Conservation (phyloP, 441 rosid species). For the Flueggea neowawraea region DNA sequence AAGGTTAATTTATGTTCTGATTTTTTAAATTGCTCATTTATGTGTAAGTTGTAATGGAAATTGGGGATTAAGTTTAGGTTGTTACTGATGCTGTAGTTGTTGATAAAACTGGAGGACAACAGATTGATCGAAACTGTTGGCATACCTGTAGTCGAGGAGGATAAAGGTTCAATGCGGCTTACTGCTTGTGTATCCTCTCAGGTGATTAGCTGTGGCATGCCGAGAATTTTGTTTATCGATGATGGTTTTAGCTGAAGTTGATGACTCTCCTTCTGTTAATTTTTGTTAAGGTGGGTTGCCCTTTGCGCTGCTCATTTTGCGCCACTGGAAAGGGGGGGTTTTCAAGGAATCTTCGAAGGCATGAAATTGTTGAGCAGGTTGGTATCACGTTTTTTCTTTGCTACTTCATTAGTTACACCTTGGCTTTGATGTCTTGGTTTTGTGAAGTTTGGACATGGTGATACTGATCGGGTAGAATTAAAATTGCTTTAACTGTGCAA, state of each 20-base stretch:
- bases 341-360: constrained; percentile 83
- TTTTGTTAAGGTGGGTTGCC: constrained; percentile 77
- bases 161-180: constrained; percentile 73
- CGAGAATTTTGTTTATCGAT: not conserved
- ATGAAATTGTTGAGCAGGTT: constrained; percentile 95
- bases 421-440: not conserved
- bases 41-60: not conserved
- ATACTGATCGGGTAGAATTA: constrained; percentile 4
- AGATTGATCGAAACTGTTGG: constrained; percentile 93
- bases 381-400: constrained; percentile 10
- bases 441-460: not conserved
- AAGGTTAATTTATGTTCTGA: constrained; percentile 42
- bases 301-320: constrained; percentile 90
- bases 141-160: constrained; percentile 66
- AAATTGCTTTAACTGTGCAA: not conserved
- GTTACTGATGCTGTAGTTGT: constrained; percentile 39
- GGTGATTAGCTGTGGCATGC: constrained; percentile 31
- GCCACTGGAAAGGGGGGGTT: constrained; percentile 98
- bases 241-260: not conserved
- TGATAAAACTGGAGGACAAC: constrained; percentile 80
- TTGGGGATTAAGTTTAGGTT: no score
- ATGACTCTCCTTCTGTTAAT: not conserved
- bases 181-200: constrained; percentile 96
- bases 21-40: not conserved
- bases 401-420: not conserved